Evolutionary conservation across 805 yeast species (phyloP).

Genomic region (Candida taoyuanica): DNA sequence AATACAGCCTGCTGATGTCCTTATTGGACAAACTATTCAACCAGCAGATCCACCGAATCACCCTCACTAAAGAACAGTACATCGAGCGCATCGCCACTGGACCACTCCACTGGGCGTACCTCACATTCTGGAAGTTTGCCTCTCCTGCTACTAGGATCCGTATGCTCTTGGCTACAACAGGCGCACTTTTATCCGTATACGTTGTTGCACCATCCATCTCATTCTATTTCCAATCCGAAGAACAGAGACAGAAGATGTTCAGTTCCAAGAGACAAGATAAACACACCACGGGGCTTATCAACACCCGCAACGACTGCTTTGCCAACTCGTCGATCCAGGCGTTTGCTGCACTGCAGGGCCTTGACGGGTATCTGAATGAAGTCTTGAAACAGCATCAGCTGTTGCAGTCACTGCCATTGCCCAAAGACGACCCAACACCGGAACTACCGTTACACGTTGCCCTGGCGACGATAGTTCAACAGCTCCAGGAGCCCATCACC

Average conservation of each 20-base stretch:
- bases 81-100: conserved; percentile 12
- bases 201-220: conserved; percentile 28
- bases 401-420: conserved; percentile 15
- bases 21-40: conserved; percentile 1
- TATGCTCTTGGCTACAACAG: conserved; percentile 24
- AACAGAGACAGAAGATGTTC: conserved; percentile 26
- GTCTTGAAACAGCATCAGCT: conserved; percentile 24
- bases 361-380: conserved; percentile 51
- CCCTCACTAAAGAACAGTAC: conserved; percentile 17
- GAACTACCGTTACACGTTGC: conserved; percentile 53
- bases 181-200: conserved; percentile 27
- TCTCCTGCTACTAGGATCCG: conserved; percentile 12
- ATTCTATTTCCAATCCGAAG: conserved; percentile 16
- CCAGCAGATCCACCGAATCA: neutral
- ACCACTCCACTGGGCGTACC: conserved; percentile 13
- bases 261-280: conserved; percentile 59
- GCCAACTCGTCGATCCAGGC: conserved; percentile 89
- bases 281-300: conserved; percentile 76
- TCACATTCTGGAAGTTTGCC: conserved; percentile 23
- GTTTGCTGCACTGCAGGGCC: conserved; percentile 53
- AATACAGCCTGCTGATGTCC: conserved; percentile 5
- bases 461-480: conserved; percentile 44
- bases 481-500: conserved; percentile 59
- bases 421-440: conserved; percentile 27
- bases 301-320: conserved; percentile 84